Conservation (phyloP, 371 early-diverging fungal species). For the Mortierella sp. region DNA sequence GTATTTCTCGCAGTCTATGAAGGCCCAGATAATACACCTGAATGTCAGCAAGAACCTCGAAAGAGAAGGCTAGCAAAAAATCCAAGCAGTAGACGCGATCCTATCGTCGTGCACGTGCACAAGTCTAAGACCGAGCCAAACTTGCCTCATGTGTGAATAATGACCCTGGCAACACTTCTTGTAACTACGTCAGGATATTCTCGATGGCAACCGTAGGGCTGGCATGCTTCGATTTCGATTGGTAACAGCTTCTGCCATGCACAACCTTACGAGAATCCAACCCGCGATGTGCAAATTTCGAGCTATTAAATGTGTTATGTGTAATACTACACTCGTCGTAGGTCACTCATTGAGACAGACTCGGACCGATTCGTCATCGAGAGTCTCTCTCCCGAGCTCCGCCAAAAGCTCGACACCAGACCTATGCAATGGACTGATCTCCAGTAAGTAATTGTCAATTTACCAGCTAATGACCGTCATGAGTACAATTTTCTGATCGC, state of each 20-base stretch:
- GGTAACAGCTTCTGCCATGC: conserved; percentile 8
- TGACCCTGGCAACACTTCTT: no score
- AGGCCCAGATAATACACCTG: no score
- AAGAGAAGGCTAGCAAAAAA: no score
- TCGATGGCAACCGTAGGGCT: conserved; percentile 18
- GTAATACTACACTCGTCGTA: conserved; percentile 1
- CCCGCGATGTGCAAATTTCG: no score
- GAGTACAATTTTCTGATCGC: neutral
- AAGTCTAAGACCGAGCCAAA: no score
- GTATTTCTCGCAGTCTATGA: no score
- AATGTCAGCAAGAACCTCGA: no score
- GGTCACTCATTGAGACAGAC: conserved; percentile 50
- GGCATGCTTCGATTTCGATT: conserved; percentile 54
- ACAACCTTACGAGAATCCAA: neutral
- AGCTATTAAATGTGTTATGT: no score
- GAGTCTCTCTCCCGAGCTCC: conserved; percentile 30
- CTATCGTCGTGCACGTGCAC: no score
- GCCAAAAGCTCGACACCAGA: conserved; percentile 28
- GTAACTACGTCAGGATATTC: no score
- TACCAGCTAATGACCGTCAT: neutral
- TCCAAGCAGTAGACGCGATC: no score
- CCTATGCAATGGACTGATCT: conserved; percentile 51
- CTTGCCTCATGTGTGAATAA: no score
- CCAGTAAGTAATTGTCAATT: conserved; percentile 19
- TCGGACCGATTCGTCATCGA: conserved; percentile 51